phyloP scores from a whole-genome alignment of 257 asterid species.

The Sherardia arvensis region DNA sequence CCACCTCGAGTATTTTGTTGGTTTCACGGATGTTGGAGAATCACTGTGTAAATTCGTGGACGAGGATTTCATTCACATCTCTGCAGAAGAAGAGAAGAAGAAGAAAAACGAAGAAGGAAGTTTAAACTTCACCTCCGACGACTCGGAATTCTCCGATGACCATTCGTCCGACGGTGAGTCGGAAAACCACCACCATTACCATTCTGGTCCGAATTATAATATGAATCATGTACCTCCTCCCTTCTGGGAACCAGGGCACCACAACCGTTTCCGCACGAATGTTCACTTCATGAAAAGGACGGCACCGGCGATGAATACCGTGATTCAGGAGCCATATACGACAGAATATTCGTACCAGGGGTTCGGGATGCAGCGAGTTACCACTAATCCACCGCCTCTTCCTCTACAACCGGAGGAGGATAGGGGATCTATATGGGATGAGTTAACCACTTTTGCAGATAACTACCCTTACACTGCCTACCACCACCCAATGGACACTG shows the following conservation, averaged over 20 bases:
- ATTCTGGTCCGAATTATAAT: constrained; percentile 3
- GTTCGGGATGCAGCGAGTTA: constrained; percentile 18
- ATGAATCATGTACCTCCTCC: constrained; percentile 22
- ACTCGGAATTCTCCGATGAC: constrained; percentile 16
- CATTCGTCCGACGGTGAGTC: constrained; percentile 41
- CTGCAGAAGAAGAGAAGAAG: neutral
- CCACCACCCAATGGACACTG: constrained; percentile 34
- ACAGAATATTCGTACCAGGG: constrained; percentile 50
- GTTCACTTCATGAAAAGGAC: constrained; percentile 70
- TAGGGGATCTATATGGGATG: constrained; percentile 69
- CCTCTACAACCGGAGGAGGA: constrained; percentile 73
- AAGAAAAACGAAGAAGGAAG: neutral
- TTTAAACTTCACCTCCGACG: constrained; percentile 8
- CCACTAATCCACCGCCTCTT: constrained; percentile 67
- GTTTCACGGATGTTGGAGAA: constrained; percentile 73
- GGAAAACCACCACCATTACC: constrained; percentile 8
- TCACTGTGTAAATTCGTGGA: constrained; percentile 76
- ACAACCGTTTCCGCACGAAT: constrained; percentile 18
- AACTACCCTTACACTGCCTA: constrained; percentile 27
- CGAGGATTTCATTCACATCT: constrained; percentile 49
- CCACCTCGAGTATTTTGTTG: constrained; percentile 73
- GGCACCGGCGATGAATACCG: constrained; percentile 54
- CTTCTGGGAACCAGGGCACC: constrained; percentile 12
- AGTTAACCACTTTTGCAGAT: constrained; percentile 54
- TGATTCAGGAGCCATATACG: constrained; percentile 42